phyloP scores from a whole-genome alignment of 2,329 filamentous ascomycete species.

The Bisporella sp. region DNA sequence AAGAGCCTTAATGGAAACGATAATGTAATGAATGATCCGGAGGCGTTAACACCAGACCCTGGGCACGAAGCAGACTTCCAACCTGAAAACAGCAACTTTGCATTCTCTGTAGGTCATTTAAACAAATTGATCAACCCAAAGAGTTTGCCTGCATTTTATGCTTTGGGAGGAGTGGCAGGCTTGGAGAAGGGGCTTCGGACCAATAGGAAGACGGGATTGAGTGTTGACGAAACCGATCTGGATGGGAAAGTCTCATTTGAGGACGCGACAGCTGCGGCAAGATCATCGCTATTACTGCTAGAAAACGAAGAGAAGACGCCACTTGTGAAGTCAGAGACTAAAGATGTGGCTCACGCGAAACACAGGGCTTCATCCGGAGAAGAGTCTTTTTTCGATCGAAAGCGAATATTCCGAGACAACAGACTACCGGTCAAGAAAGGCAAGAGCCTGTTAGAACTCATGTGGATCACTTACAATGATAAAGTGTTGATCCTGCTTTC shows the following conservation, averaged over 20 bases:
- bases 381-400: conserved; percentile 51
- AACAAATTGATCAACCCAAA: conserved; percentile 77
- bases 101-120: conserved; percentile 65
- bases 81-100: conserved; percentile 62
- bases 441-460: conserved; percentile 62
- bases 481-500: conserved; percentile 70
- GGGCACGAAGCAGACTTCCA: conserved; percentile 65
- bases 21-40: conserved; percentile 45
- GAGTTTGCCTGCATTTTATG: conserved; percentile 66
- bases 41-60: conserved; percentile 49
- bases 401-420: conserved; percentile 64
- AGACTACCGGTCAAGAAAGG: conserved; percentile 60
- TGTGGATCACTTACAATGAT: conserved; percentile 79
- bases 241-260: conserved; percentile 63
- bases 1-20: conserved; percentile 31
- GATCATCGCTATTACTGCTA: conserved; percentile 2
- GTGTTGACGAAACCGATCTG: conserved; percentile 58
- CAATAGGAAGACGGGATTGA: conserved; percentile 57
- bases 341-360: background rate
- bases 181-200: conserved; percentile 68
- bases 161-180: conserved; percentile 65
- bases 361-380: conserved; percentile 1
- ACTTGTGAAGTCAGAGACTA: conserved; percentile 11
- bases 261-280: conserved; percentile 38
- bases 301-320: conserved; percentile 19